Evolutionary conservation across 805 yeast species (phyloP).

Genomic region (Candida alai): DNA sequence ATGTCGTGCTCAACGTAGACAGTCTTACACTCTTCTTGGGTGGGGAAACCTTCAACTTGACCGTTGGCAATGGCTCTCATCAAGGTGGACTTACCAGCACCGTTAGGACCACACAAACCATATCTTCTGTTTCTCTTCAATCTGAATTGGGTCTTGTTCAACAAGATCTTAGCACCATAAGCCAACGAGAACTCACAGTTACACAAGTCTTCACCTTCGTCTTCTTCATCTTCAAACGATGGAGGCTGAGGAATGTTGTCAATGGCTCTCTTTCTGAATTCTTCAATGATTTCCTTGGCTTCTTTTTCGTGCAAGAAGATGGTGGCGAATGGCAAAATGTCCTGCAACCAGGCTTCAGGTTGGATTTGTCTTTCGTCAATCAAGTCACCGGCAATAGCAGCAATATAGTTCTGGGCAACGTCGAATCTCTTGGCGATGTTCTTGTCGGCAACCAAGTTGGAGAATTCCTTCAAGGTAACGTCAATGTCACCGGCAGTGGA

Average conservation of each 20-base stretch:
- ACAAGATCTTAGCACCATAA: constrained; percentile 99
- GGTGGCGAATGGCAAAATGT: constrained; percentile 90
- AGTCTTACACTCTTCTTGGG: constrained; percentile 98
- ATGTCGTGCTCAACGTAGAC: constrained; percentile 99
- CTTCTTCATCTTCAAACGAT: constrained; percentile 92
- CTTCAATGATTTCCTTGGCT: constrained; percentile 83
- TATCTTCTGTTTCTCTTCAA: constrained; percentile 98
- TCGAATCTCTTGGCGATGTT: constrained; percentile 75
- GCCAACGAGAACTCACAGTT: constrained; percentile 99
- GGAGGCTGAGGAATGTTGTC: constrained; percentile 98
- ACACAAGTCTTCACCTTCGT: constrained; percentile 99
- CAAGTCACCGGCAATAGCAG: constrained; percentile 98
- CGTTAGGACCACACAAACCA: constrained; percentile 79
- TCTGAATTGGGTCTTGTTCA: constrained; percentile 98
- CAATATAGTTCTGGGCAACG: constrained; percentile 73
- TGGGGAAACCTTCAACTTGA: constrained; percentile 99
- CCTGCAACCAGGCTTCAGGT: constrained; percentile 85
- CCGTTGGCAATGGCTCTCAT: constrained; percentile 98
- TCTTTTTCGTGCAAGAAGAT: constrained; percentile 91
- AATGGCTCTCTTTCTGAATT: constrained; percentile 92
- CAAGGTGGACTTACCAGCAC: constrained; percentile 56
- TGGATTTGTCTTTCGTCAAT: constrained; percentile 95
- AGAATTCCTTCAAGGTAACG: constrained; percentile 81
- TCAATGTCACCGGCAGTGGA: constrained; percentile 97
- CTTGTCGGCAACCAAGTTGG: constrained; percentile 63